phyloP scores from a whole-genome alignment of 306 rosid genomes.

The Dalbergia cochinchinensis region DNA sequence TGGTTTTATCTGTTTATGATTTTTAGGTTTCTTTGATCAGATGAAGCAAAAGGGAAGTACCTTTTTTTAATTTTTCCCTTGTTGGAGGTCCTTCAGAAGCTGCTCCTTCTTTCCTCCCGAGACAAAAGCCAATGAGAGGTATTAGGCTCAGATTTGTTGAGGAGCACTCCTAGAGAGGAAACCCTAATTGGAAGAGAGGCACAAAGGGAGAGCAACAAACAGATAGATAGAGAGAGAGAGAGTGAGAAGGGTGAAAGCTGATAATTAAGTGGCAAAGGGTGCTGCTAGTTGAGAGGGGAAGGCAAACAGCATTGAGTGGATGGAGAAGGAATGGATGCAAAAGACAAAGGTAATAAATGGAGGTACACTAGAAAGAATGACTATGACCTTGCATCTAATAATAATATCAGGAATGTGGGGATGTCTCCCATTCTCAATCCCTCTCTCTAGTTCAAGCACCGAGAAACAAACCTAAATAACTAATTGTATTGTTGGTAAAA shows the following conservation, averaged over 20 bases:
- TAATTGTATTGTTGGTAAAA: neutral
- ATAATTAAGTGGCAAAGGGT: constrained; percentile 63
- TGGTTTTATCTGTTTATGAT: constrained; percentile 67
- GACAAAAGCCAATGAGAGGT: constrained; percentile 55
- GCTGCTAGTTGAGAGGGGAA: constrained; percentile 45
- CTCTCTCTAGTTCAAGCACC: constrained; percentile 55
- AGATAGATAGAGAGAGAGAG: constrained; percentile 38
- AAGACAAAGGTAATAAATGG: constrained; percentile 95
- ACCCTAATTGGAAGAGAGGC: constrained; percentile 63
- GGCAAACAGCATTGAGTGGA: constrained; percentile 73
- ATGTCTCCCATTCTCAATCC: constrained; percentile 70
- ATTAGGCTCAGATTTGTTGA: constrained; percentile 52
- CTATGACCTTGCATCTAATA: constrained; percentile 85
- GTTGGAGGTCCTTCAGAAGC: constrained; percentile 56
- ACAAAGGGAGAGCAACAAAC: constrained; percentile 34
- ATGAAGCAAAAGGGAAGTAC: constrained; percentile 57
- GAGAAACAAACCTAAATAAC: neutral
- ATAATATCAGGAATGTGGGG: constrained; percentile 71
- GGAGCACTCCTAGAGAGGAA: constrained; percentile 56
- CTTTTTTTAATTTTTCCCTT: constrained; percentile 64
- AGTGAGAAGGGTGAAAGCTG: constrained; percentile 46
- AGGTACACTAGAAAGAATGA: constrained; percentile 87
- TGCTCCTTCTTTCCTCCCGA: constrained; percentile 50
- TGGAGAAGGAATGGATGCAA: constrained; percentile 69
- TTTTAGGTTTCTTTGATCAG: constrained; percentile 63